phyloP scores from a whole-genome alignment of 1,139 yeast species.

The Zygosaccharomyces pseudobailii region DNA sequence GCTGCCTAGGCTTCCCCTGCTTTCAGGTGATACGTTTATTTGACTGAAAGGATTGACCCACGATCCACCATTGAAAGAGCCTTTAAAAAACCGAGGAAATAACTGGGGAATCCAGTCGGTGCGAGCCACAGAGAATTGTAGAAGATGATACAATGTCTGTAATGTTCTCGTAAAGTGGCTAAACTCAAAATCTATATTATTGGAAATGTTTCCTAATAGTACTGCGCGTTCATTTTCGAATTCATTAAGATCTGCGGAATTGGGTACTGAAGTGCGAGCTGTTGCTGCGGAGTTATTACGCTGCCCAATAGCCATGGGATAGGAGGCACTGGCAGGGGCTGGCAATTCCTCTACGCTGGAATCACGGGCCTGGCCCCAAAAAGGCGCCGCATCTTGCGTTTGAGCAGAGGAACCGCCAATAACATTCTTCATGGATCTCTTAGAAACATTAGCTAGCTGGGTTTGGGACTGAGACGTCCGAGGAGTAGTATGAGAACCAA shows the following conservation, averaged over 20 bases:
- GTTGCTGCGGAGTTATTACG: constrained; percentile 13
- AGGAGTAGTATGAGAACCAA: constrained; percentile 5
- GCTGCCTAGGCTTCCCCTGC: background rate
- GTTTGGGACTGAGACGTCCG: constrained; percentile 9
- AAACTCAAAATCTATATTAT: constrained; percentile 15
- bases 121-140: constrained; percentile 21
- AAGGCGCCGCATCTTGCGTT: background rate
- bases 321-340: background rate
- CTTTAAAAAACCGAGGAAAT: constrained; percentile 57
- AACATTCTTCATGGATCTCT: constrained; percentile 9
- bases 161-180: constrained; percentile 10
- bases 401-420: constrained; percentile 5
- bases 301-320: background rate
- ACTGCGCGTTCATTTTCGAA: constrained; percentile 1
- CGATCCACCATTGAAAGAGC: constrained; percentile 66
- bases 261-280: constrained; percentile 12
- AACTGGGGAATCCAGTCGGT: constrained; percentile 51
- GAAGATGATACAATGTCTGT: constrained; percentile 11
- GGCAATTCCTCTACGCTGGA: constrained; percentile 5
- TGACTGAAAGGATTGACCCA: constrained; percentile 58
- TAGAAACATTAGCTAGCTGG: constrained; percentile 4
- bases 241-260: constrained; percentile 1
- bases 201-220: constrained; percentile 13
- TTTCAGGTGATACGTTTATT: background rate
- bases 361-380: background rate